phyloP scores from a whole-genome alignment of 2,329 filamentous ascomycete species.

The Pseudogymnoascus sp. region DNA sequence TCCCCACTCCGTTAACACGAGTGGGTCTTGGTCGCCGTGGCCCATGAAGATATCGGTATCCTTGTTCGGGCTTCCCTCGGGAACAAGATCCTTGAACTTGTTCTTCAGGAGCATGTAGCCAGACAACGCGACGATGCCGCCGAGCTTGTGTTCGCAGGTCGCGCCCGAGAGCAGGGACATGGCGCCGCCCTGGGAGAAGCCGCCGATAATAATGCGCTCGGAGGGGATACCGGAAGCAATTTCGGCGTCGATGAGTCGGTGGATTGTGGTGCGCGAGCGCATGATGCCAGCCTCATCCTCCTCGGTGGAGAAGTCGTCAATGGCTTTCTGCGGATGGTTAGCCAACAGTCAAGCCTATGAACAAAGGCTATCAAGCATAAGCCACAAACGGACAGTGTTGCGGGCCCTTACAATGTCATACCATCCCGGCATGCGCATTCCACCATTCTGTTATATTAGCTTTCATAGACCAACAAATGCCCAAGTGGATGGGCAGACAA shows the following conservation, averaged over 20 bases:
- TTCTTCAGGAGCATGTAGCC: slow-evolving; percentile 68
- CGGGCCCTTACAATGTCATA: slow-evolving; percentile 60
- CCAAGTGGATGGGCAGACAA: slow-evolving; percentile 7
- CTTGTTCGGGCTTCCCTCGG: slow-evolving; percentile 53
- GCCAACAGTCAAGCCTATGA: not conserved
- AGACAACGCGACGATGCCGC: slow-evolving; percentile 79
- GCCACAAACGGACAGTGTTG: slow-evolving; percentile 18
- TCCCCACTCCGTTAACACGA: slow-evolving; percentile 65
- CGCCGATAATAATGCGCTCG: slow-evolving; percentile 75
- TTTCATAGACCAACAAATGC: not conserved
- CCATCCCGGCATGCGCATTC: slow-evolving; percentile 79
- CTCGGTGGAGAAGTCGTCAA: slow-evolving; percentile 35
- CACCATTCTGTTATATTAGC: slow-evolving; percentile 49
- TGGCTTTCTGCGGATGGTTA: slow-evolving; percentile 29
- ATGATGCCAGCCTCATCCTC: slow-evolving; percentile 70
- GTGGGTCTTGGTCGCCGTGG: slow-evolving; percentile 69
- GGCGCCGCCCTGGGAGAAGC: slow-evolving; percentile 80
- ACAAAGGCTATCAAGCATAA: slow-evolving; percentile 15
- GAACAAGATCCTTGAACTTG: slow-evolving; percentile 50
- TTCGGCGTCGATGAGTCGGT: slow-evolving; percentile 70
- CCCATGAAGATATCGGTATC: slow-evolving; percentile 81
- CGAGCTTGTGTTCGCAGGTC: slow-evolving; percentile 64
- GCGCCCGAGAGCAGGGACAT: slow-evolving; percentile 76
- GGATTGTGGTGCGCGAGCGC: slow-evolving; percentile 65
- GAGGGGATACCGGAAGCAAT: slow-evolving; percentile 72